A percentile compares a stretch with the other conserved stretches of the same genome.
These are phyloP conservation scores for Piper betle DNA, from an alignment of 164 flowering plant genomes.

Conservation along the genomic window DNA sequence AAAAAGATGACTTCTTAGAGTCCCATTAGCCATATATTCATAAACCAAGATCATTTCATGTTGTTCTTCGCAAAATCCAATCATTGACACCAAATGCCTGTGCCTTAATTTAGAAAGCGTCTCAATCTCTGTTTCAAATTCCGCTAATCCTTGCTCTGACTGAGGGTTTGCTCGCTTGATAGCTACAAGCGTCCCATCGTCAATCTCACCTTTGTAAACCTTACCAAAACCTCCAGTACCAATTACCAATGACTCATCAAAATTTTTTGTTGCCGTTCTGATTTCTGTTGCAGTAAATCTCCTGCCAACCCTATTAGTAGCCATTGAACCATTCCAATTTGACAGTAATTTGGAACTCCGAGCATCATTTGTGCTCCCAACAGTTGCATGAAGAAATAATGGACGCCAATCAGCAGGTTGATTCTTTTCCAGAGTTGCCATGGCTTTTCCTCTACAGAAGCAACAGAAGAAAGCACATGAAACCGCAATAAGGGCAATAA, in stretches of 20 bases:
- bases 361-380: conserved; percentile 26
- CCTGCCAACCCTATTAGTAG: conserved; percentile 37
- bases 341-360: conserved; percentile 16
- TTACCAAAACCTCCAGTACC: conserved; percentile 77
- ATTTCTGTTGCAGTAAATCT: conserved; percentile 52
- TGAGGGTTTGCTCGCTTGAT: conserved; percentile 56
- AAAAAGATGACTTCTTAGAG: conserved; percentile 55
- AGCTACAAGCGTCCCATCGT: conserved; percentile 42
- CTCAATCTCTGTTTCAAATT: conserved; percentile 65
- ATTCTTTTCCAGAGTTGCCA: conserved; percentile 16
- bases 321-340: conserved; percentile 19
- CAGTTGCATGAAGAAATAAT: conserved; percentile 25
- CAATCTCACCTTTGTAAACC: conserved; percentile 59
- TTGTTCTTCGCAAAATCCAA: conserved; percentile 65
- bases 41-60: conserved; percentile 70
- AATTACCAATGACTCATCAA: conserved; percentile 54
- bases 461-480: conserved; percentile 12
- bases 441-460: conserved; percentile 14
- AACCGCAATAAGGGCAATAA: conserved; percentile 23
- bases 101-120: conserved; percentile 74
- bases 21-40: conserved; percentile 72
- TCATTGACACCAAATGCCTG: conserved; percentile 58
- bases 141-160: conserved; percentile 56
- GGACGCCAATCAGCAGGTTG: conserved; percentile 42
- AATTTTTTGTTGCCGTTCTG: conserved; percentile 50